Evolutionary conservation across 176 grass and related monocot genomes (phyloP).

Genomic region (Bothriochloa decipiens): DNA sequence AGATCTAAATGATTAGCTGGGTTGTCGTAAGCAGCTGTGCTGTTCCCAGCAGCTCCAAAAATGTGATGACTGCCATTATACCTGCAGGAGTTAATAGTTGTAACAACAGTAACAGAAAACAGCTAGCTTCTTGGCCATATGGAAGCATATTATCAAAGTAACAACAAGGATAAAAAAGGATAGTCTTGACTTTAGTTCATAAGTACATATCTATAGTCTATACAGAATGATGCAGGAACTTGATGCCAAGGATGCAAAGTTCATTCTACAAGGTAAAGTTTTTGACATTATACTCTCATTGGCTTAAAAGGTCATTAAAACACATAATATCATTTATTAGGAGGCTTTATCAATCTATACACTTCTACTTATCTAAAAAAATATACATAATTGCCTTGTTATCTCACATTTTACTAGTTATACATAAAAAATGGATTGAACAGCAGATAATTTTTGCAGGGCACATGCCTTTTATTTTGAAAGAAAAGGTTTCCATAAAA

Average conservation of each 20-base stretch:
- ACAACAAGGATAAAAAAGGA: neutral
- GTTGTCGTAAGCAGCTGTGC: neutral
- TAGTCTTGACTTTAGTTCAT: neutral
- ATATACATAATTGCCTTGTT: neutral
- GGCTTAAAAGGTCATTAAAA: neutral
- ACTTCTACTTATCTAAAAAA: neutral
- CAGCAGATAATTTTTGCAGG: neutral
- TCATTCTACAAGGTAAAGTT: neutral
- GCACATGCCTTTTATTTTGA: neutral
- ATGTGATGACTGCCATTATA: slow-evolving; percentile 35
- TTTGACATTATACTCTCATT: neutral
- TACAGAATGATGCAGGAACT: neutral
- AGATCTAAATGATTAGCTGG: neutral
- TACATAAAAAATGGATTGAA: neutral
- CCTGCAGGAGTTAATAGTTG: neutral
- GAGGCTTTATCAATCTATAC: neutral
- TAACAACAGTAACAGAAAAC: neutral
- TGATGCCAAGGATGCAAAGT: neutral
- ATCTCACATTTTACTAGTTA: no score
- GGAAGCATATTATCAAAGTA: neutral
- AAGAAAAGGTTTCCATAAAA: neutral
- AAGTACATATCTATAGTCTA: neutral
- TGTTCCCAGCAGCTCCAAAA: slow-evolving; percentile 16
- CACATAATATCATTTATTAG: neutral
- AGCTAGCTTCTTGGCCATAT: slow-evolving; percentile 9